Conservation (phyloP, 1,284 basidiomycete genomes). For the Lentinus polychrous region DNA sequence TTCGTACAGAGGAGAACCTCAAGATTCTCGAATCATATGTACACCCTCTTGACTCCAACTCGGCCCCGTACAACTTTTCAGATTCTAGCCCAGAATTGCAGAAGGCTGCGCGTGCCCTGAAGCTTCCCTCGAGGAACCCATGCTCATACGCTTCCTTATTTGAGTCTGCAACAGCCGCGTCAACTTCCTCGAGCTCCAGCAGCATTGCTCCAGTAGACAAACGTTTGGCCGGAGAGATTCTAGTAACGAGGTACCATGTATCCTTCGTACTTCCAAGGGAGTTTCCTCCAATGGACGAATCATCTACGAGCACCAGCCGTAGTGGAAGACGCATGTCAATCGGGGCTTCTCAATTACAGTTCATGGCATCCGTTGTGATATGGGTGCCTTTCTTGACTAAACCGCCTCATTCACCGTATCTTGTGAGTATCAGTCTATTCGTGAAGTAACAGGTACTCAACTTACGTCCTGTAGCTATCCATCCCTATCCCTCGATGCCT, state of each 20-base stretch:
- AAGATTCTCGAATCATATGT: conserved; percentile 65
- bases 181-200: conserved; percentile 25
- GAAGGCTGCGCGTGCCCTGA: conserved; percentile 61
- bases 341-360: conserved; percentile 36
- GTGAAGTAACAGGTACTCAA: conserved; percentile 1
- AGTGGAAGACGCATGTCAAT: conserved; percentile 12
- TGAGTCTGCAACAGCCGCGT: conserved; percentile 28
- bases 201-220: conserved; percentile 38
- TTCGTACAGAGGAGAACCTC: conserved; percentile 60
- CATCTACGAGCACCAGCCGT: conserved; percentile 12
- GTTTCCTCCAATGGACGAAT: conserved; percentile 40
- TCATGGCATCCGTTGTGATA: conserved; percentile 72
- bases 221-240: conserved; percentile 65
- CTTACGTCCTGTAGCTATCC: conserved; percentile 41
- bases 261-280: conserved; percentile 71
- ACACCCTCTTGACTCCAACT: conserved; percentile 65
- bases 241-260: conserved; percentile 69
- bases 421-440: conserved; percentile 37
- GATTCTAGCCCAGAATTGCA: conserved; percentile 55
- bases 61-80: conserved; percentile 69
- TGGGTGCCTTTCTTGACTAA: conserved; percentile 61
- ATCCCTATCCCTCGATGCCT: conserved; percentile 72
- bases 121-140: conserved; percentile 51
- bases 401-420: conserved; percentile 63
- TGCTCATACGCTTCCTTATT: conserved; percentile 55